Base-by-base conservation (phyloP, 345 rosid species). In the Citrus unshiu region DNA sequence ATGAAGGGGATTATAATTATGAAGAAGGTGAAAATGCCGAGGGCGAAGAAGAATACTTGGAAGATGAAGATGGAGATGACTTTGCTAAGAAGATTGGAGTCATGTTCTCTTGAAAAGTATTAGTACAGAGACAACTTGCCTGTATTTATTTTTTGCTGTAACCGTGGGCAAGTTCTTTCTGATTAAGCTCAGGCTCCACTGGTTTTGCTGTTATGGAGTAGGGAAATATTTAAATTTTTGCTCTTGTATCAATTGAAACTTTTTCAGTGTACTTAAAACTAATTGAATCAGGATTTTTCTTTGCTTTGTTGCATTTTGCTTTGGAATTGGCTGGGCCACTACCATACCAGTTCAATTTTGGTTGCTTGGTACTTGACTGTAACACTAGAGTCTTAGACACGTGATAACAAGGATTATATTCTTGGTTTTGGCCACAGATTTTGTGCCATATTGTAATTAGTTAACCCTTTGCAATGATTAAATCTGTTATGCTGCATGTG, bases 1-100 rank as follows among this genome's bases (percentile, higher is more conserved):
- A 93, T 37, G 97, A 88, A 37, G 96, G 89, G 51, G 95, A 93
- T 14, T 91, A 91, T 75, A 81, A 83, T 74, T 88, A 90, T 8
- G 92, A 92, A 51, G 95, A 89, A 84, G 95, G 86, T 39, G 93
- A 90, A 77, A 88, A 92, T 76, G 91, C 77, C 18, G 91, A 90
- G 7, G 81, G 65, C 14, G 95, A 86, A 68, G 94, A 89, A 61
- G 89, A 85, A 18, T 90, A 88, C 59, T 68, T 80, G 58, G 90
- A 91, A 30, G 98, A 89, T 58, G 97, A 89, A 56, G 92, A 89
- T 57, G 89, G 80, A 62, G 87, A 86, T 34, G 95, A 89, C 81
- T 89, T 85, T 77, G 91, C 89, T 54, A 89, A 94, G 84, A 91
- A 89, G 83, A 85, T 85, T 1, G 90, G 89, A 21, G 96, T 84